Evolutionary conservation across 2,329 filamentous ascomycete genomes (phyloP).

Genomic region (Pseudogymnoascus sp.): DNA sequence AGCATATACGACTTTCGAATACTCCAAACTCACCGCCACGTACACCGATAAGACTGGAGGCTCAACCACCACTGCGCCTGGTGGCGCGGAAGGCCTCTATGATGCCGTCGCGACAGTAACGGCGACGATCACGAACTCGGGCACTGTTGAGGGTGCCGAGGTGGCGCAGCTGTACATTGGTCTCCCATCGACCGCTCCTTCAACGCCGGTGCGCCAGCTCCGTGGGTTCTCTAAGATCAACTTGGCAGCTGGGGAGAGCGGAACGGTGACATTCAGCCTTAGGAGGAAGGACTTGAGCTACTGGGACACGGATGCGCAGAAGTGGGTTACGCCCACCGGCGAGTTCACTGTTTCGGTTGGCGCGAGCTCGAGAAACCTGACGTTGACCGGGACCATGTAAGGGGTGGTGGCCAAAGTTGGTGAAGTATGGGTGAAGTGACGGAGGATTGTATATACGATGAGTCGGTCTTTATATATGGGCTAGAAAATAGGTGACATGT

Average conservation of each 20-base stretch:
- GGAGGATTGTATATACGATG: background rate
- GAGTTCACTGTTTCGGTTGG: conserved; percentile 29
- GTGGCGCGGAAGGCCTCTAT: conserved; percentile 55
- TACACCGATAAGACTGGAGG: conserved; percentile 3
- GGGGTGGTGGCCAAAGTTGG: conserved; percentile 34
- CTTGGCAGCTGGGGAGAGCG: conserved; percentile 39
- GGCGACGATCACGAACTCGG: conserved; percentile 56
- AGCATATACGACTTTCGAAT: conserved; percentile 46
- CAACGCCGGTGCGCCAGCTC: conserved; percentile 48
- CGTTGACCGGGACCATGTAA: conserved; percentile 18
- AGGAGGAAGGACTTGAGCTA: conserved; percentile 75
- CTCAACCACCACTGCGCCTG: conserved; percentile 22
- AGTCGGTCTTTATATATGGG: conserved; percentile 2
- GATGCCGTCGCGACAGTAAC: conserved; percentile 52
- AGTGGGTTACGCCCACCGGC: conserved; percentile 57
- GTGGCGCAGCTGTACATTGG: conserved; percentile 42
- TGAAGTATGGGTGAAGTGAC: conserved; percentile 17
- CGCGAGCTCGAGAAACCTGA: conserved; percentile 25
- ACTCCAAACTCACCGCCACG: conserved; percentile 15
- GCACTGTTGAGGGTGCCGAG: conserved; percentile 43
- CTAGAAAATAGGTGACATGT: background rate
- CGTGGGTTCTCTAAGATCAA: conserved; percentile 55
- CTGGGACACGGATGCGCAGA: conserved; percentile 73
- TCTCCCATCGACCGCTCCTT: conserved; percentile 31
- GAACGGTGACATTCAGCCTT: conserved; percentile 53